phyloP scores from a whole-genome alignment of 2,329 filamentous ascomycete genomes.

The Cytospora piceae region DNA sequence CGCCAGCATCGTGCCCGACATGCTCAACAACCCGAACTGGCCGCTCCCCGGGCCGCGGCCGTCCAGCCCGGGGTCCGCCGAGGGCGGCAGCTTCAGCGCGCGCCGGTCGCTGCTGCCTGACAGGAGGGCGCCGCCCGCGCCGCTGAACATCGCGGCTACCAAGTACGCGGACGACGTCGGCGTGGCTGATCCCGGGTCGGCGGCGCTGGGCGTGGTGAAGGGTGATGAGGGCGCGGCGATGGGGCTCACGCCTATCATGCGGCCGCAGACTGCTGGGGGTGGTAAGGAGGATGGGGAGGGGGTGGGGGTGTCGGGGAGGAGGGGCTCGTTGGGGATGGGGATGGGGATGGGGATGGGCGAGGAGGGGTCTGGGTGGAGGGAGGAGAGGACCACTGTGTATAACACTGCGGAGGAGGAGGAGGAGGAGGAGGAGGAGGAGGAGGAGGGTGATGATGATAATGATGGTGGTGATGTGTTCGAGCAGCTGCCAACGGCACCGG shows the following conservation, averaged over 20 bases:
- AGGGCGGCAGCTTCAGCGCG: slow-evolving; percentile 17
- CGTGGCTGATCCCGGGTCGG: slow-evolving; percentile 9
- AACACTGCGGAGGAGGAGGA: background rate
- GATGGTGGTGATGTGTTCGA: background rate
- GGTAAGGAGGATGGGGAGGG: background rate
- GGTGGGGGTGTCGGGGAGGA: background rate
- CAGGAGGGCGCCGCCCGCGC: slow-evolving; percentile 26
- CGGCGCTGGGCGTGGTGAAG: slow-evolving; percentile 18
- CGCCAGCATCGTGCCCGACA: slow-evolving; percentile 15
- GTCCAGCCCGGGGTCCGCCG: background rate
- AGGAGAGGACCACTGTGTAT: slow-evolving; percentile 1
- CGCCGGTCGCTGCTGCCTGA: slow-evolving; percentile 8
- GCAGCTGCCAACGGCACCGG: background rate
- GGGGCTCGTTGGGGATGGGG: slow-evolving; percentile 9
- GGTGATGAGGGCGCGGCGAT: background rate
- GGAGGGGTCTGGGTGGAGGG: slow-evolving; percentile 17
- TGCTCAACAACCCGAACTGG: slow-evolving; percentile 26
- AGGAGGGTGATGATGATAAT: background rate
- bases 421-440: background rate
- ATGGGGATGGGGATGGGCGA: slow-evolving; percentile 7
- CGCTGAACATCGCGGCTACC: slow-evolving; percentile 28
- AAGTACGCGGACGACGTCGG: slow-evolving; percentile 19
- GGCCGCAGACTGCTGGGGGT: slow-evolving; percentile 9
- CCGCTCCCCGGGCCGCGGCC: slow-evolving; percentile 24
- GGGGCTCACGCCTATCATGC: background rate